Percentiles rank a stretch among this genome's conserved stretches.
Evolutionary conservation across 2,329 filamentous ascomycete genomes (phyloP).

Genomic region (Paraphoma sp.): DNA sequence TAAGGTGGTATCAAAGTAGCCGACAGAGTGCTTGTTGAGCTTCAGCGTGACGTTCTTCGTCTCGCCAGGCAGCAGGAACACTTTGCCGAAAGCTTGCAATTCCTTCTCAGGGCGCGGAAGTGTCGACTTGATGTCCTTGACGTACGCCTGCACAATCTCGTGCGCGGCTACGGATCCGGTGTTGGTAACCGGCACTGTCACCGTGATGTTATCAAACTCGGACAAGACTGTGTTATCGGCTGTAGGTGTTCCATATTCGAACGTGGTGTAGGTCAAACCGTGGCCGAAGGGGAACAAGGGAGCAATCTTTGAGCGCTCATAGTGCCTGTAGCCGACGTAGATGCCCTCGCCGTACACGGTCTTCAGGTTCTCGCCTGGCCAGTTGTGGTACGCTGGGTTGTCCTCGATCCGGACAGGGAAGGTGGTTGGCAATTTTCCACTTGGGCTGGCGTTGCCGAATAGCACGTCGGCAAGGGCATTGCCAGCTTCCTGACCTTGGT

Average conservation of each 20-base stretch:
- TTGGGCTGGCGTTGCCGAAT: constrained; percentile 75
- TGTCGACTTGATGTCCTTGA: constrained; percentile 67
- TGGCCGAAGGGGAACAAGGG: constrained; percentile 79
- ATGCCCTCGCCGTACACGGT: constrained; percentile 76
- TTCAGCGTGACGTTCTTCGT: constrained; percentile 40
- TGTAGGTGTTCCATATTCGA: constrained; percentile 66
- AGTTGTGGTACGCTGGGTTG: constrained; percentile 75
- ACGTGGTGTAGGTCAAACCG: constrained; percentile 78
- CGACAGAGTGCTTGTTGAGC: constrained; percentile 56
- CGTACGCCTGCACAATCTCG: constrained; percentile 73
- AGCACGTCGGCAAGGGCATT: constrained; percentile 81
- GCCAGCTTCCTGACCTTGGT: constrained; percentile 85
- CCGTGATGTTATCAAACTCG: constrained; percentile 54
- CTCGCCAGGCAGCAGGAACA: constrained; percentile 46
- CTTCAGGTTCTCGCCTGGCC: constrained; percentile 72
- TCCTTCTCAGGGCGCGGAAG: constrained; percentile 74
- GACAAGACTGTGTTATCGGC: constrained; percentile 58
- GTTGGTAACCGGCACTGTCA: constrained; percentile 62
- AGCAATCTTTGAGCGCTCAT: constrained; percentile 66
- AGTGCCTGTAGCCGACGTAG: constrained; percentile 76
- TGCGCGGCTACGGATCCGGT: constrained; percentile 63
- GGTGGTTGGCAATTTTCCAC: constrained; percentile 75
- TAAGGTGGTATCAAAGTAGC: constrained; percentile 68
- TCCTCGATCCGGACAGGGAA: constrained; percentile 68
- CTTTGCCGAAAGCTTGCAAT: constrained; percentile 68